Conservation (phyloP, 1,284 basidiomycete species). For the Papiliotrema fonsecae region DNA sequence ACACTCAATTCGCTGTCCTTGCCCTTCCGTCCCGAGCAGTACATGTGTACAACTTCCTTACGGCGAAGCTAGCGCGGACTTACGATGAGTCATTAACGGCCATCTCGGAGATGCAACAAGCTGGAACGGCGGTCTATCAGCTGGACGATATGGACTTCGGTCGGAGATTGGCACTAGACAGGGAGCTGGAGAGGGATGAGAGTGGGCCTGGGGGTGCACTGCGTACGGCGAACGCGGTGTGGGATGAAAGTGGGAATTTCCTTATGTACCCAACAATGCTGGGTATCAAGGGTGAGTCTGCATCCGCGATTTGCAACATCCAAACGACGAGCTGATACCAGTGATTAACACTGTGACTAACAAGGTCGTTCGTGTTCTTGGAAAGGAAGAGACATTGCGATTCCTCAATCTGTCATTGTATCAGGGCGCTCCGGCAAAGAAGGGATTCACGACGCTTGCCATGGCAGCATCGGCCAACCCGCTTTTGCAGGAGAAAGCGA, state of each 20-base stretch:
- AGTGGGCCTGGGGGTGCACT: constrained; percentile 43
- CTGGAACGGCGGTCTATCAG: constrained; percentile 80
- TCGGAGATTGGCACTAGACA: constrained; percentile 83
- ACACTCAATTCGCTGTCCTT: constrained; percentile 81
- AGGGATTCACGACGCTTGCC: constrained; percentile 74
- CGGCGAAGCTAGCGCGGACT: constrained; percentile 82
- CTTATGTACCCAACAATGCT: constrained; percentile 87
- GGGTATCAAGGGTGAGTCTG: constrained; percentile 79
- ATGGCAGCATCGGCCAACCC: constrained; percentile 96
- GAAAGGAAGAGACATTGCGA: constrained; percentile 90
- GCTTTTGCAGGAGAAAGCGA: constrained; percentile 74
- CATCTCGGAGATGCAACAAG: constrained; percentile 95
- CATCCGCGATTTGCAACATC: background rate
- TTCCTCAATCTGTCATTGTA: constrained; percentile 87
- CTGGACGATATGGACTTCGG: constrained; percentile 99
- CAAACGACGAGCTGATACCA: constrained; percentile 39
- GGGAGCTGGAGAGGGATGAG: constrained; percentile 66
- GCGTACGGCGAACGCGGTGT: constrained; percentile 76
- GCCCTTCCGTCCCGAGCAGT: constrained; percentile 90
- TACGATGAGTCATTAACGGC: constrained; percentile 93
- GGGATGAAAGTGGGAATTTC: constrained; percentile 96
- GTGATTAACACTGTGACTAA: constrained; percentile 94
- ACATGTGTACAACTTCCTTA: constrained; percentile 85
- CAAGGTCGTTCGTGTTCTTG: constrained; percentile 80
- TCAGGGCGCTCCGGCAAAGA: constrained; percentile 88